Evolutionary conservation across 2,329 filamentous ascomycete genomes (phyloP).

Genomic region (Cladosporium sp.): DNA sequence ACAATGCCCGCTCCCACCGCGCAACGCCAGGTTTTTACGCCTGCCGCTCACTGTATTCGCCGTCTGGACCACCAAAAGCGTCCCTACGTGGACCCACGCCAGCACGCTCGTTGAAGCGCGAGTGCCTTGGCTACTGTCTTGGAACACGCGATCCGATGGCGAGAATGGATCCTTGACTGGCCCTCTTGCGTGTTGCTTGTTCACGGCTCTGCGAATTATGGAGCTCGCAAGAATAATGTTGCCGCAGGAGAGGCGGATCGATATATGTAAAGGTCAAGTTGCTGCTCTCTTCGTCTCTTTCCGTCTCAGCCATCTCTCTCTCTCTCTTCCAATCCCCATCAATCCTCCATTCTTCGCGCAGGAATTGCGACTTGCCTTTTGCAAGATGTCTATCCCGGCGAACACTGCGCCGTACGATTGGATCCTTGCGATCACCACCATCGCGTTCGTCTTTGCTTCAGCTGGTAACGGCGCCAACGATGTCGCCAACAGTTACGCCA

Average conservation of each 20-base stretch:
- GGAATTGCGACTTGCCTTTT: not conserved
- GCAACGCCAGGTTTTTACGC: not conserved
- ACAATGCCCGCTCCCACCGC: not conserved
- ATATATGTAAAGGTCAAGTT: constrained; percentile 5
- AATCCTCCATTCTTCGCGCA: not conserved
- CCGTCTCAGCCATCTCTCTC: not conserved
- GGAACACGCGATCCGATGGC: constrained; percentile 5
- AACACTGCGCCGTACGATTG: constrained; percentile 15
- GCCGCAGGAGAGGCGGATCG: not conserved
- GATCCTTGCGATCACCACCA: constrained; percentile 61
- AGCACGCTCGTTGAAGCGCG: not conserved
- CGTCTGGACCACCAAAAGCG: not conserved
- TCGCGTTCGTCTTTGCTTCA: constrained; percentile 60
- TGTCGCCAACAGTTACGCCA: constrained; percentile 56
- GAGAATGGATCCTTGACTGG: constrained; percentile 7
- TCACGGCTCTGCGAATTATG: constrained; percentile 2
- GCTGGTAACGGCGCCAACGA: constrained; percentile 62
- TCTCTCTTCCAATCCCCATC: not conserved
- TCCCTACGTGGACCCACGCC: not conserved
- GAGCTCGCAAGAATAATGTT: not conserved
- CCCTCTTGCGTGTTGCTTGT: not conserved
- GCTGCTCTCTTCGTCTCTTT: not conserved
- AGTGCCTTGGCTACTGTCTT: constrained; percentile 10
- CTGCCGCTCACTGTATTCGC: not conserved
- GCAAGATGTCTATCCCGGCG: constrained; percentile 1